phyloP scores from a whole-genome alignment of 352 stramenopile genomes.

The Phytophthora syringae region DNA sequence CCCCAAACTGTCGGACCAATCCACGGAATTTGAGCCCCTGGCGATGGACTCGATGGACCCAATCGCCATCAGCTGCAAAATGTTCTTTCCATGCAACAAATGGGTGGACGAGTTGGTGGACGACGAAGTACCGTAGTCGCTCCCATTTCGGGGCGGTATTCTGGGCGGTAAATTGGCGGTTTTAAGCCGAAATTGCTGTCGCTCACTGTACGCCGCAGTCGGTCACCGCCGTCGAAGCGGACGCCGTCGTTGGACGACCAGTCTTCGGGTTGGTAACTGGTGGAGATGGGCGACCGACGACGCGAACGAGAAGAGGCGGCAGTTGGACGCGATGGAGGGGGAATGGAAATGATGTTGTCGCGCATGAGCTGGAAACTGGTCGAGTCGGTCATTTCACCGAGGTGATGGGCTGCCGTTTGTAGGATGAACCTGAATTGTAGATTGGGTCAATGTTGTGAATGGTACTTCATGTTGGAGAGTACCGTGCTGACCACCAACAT shows the following conservation, averaged over 20 bases:
- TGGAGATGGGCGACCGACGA: slow-evolving; percentile 23
- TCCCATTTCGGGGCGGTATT: not conserved
- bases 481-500: too few species aligned
- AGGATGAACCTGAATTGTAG: too few species aligned
- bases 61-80: slow-evolving; percentile 63
- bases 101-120: slow-evolving; percentile 12
- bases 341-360: not conserved
- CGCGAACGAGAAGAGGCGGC: not conserved
- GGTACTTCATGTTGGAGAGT: too few species aligned
- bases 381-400: too few species aligned
- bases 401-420: too few species aligned
- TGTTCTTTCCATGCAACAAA: slow-evolving; percentile 67
- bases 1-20: slow-evolving; percentile 65
- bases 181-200: slow-evolving; percentile 16
- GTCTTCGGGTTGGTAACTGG: slow-evolving; percentile 35
- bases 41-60: slow-evolving; percentile 39
- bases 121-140: not conserved
- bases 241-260: slow-evolving; percentile 39
- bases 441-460: too few species aligned
- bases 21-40: slow-evolving; percentile 53
- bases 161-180: not conserved
- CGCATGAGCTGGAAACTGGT: not conserved
- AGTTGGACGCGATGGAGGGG: not conserved
- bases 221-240: slow-evolving; percentile 25
- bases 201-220: slow-evolving; percentile 22